Percentiles rank a stretch among this genome's conserved stretches.
Evolutionary conservation across 1,284 basidiomycete genomes (phyloP).

Genomic region (Cronartium ribicola): DNA sequence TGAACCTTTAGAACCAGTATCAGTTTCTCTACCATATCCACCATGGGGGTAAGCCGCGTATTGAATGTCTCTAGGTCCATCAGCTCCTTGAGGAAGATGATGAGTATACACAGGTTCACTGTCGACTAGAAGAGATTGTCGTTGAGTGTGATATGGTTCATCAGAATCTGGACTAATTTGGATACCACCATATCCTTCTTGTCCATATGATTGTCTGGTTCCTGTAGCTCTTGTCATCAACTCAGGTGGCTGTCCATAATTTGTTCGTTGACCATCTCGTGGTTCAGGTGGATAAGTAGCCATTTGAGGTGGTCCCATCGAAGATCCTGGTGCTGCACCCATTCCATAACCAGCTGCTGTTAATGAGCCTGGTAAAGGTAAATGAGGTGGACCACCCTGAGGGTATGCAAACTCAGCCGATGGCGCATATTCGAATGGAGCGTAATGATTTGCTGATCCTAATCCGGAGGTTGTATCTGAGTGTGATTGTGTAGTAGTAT

Average conservation of each 20-base stretch:
- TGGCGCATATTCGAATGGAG: background rate
- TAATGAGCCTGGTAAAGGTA: background rate
- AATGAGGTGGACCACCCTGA: background rate
- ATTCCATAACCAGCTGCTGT: too few relatives aligned
- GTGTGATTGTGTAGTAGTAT: background rate
- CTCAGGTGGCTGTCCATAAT: background rate
- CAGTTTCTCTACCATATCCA: background rate
- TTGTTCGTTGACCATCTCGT: background rate
- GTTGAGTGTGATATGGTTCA: background rate
- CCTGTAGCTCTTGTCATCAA: background rate
- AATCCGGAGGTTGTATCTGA: background rate
- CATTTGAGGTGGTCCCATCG: background rate
- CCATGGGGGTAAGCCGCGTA: conserved; percentile 1
- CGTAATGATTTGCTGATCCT: background rate
- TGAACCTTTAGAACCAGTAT: background rate
- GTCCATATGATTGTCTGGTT: background rate
- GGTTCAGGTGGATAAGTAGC: conserved; percentile 9
- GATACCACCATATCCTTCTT: background rate
- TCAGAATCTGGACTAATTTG: background rate
- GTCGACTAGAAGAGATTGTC: background rate
- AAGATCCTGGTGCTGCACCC: background rate
- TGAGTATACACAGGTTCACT: background rate
- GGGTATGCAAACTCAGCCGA: background rate
- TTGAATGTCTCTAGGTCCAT: background rate
- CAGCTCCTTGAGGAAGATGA: background rate